A percentile compares a stretch with the other conserved stretches of the same genome.
phyloP scores from a whole-genome alignment of 2,329 filamentous ascomycete genomes.

The Diaporthe helianthi region DNA sequence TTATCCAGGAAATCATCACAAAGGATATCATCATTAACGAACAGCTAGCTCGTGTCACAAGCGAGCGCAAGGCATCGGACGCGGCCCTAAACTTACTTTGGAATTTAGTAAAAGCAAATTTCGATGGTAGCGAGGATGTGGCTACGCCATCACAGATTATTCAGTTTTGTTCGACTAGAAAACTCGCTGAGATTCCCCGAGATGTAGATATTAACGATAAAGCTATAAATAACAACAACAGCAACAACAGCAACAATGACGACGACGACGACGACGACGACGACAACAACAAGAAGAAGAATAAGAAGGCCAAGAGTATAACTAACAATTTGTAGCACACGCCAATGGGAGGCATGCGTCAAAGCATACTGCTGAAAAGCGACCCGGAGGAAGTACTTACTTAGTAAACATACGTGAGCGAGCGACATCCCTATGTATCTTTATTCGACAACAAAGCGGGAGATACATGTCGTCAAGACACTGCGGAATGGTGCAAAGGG shows the following conservation, averaged over 20 bases:
- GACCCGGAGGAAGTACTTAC: neutral
- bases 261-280: too few species aligned
- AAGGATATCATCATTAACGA: neutral
- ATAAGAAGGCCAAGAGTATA: neutral
- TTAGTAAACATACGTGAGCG: too few species aligned
- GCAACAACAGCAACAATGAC: too few species aligned
- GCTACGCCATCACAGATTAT: constrained; percentile 15
- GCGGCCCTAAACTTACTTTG: constrained; percentile 7
- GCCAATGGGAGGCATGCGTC: neutral
- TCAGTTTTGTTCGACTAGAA: neutral
- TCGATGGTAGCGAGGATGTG: neutral
- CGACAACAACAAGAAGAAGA: neutral
- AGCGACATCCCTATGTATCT: neutral
- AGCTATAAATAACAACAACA: neutral
- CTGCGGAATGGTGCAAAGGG: neutral
- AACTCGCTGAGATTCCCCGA: neutral
- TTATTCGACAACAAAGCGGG: neutral
- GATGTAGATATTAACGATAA: neutral
- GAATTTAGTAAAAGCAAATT: constrained; percentile 1
- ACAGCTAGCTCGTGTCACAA: constrained; percentile 7
- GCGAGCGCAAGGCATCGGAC: neutral
- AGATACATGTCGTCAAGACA: neutral
- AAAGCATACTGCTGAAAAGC: neutral
- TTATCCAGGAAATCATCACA: constrained; percentile 12
- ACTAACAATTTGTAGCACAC: neutral